Base-by-base conservation (phyloP, 371 early-diverging fungal species). In the Mortierella sp. region DNA sequence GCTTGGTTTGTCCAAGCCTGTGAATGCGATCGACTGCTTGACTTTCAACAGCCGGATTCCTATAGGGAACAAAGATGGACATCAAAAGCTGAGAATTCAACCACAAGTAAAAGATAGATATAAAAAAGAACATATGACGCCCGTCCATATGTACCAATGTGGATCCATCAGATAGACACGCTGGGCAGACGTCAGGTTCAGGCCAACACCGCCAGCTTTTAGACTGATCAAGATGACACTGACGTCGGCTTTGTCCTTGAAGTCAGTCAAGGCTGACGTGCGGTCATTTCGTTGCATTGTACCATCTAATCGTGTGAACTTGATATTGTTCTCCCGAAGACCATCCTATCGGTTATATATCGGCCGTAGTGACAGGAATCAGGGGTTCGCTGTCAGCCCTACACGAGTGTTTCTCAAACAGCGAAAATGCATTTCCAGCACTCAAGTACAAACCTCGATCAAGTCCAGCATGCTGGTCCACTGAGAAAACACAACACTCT, bases 11-110 rank as follows among this genome's bases (percentile, higher is more conserved):
- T 3, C 87, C 88, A 58, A 83, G 83, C 17, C 88, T 82, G 48
- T 86, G 88, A 14, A 93, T 90, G 43, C 97, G 88, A 72, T 96
- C 97, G 61, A 95, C 93, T 14, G 95, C 94, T 78, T 94, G 94
- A 12, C 88, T 80, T 64, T 94, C 92, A 12, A 91, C 88, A 0
- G 87, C 85, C 28, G 81, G 87, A 66, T 94, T 93, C 93, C 93
- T 72, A 30, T 6, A 19, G 6, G 19, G 32, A 7, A 50, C 6
- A 6, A 24, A 31, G 15, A 50, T 23, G 19, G 11, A 9, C 32
- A 41, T 53, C 15, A 24, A 2, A 26, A 4, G 3, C 51, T 4
- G 34, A 17, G 15, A 32, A 4, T 11, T 14, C 39, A 39, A 39
- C 4, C 39, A 39, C 32, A 1, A 27, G 3, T 15, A 17, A 1